A percentile compares a stretch with the other conserved stretches of the same genome.
Conservation (phyloP, 78 protist species). For the Thecamonas trahens region DNA sequence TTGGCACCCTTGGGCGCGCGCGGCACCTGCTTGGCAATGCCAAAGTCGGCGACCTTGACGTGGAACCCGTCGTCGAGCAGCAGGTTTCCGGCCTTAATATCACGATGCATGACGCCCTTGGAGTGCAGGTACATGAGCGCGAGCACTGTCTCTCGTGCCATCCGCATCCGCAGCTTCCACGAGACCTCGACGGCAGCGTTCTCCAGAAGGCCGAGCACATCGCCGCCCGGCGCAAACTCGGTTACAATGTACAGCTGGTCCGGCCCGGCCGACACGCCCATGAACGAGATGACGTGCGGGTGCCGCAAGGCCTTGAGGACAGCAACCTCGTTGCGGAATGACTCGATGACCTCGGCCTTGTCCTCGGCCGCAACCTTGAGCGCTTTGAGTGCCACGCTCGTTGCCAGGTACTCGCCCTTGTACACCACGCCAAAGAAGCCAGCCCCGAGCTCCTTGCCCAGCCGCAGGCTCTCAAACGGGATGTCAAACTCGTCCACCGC, state of each 20-base stretch:
- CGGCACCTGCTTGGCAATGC: constrained; percentile 18
- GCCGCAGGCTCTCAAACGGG: background rate
- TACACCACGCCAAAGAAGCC: constrained; percentile 20
- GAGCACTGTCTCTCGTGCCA: constrained; percentile 10
- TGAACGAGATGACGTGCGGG: constrained; percentile 3
- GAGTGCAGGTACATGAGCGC: constrained; percentile 39
- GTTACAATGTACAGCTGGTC: constrained; percentile 5
- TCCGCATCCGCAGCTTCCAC: constrained; percentile 5
- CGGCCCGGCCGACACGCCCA: constrained; percentile 1
- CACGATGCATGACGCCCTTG: constrained; percentile 47
- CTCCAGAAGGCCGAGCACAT: background rate
- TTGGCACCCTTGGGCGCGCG: constrained; percentile 6
- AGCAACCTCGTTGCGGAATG: constrained; percentile 10
- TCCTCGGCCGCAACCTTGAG: background rate
- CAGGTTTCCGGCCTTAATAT: constrained; percentile 54
- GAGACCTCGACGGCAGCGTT: background rate
- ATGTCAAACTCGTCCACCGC: too few relatives aligned
- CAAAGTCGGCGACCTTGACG: constrained; percentile 42
- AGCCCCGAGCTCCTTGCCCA: constrained; percentile 4
- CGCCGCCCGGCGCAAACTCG: constrained; percentile 13
- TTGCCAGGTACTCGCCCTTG: background rate
- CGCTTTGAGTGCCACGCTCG: background rate
- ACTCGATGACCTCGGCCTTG: background rate
- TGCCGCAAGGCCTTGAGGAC: constrained; percentile 4
- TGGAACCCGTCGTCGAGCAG: constrained; percentile 34